phyloP scores from a whole-genome alignment of 345 rosid genomes.

The Moringa oleifera region DNA sequence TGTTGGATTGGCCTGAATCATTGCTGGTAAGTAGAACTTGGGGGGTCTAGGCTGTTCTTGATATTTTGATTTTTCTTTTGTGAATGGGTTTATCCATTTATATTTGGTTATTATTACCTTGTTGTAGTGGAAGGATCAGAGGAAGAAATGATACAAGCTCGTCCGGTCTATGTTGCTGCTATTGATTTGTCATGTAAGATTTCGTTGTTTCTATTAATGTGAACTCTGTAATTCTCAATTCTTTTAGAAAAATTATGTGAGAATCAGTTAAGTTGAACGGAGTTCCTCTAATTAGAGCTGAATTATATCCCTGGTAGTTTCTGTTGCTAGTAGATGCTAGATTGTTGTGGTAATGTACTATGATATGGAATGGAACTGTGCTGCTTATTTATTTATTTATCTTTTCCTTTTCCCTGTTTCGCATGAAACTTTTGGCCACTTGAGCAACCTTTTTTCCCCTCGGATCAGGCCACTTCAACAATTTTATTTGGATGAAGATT shows the following conservation, averaged over 20 bases:
- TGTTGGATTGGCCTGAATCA: neutral
- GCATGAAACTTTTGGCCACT: neutral
- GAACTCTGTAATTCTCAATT: neutral
- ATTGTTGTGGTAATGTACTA: neutral
- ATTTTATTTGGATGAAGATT: neutral
- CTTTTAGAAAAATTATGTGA: neutral
- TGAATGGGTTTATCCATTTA: neutral
- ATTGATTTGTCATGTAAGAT: conserved; percentile 86
- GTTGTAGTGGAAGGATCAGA: conserved; percentile 67
- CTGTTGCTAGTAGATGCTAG: neutral
- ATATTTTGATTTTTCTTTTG: neutral
- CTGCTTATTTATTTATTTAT: too few relatives aligned
- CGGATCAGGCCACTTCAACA: too few relatives aligned
- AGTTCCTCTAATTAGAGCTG: neutral
- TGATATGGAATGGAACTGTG: neutral
- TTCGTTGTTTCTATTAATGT: neutral
- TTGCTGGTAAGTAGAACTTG: neutral
- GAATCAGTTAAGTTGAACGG: neutral
- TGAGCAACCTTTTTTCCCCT: too few relatives aligned
- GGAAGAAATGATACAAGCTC: conserved; percentile 65
- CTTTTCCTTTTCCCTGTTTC: neutral
- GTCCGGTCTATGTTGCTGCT: conserved; percentile 96
- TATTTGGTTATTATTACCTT: conserved; percentile 4
- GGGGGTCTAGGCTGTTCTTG: neutral
- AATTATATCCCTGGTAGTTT: neutral